These are phyloP conservation scores for Ustilago lituana DNA, from an alignment of 1,284 basidiomycete genomes.

Conservation along the genomic window DNA sequence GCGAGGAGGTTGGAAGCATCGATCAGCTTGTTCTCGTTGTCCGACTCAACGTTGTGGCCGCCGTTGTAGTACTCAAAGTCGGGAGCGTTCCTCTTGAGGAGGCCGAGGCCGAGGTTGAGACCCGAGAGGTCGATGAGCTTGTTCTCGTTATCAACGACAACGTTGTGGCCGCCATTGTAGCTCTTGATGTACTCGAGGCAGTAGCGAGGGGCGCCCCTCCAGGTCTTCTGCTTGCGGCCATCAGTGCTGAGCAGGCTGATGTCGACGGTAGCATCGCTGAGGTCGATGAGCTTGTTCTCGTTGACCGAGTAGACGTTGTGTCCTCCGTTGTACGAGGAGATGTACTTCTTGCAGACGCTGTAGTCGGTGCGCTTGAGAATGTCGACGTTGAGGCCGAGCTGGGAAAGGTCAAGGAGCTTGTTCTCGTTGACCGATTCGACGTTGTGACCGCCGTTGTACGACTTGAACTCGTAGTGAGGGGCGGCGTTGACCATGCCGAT, in stretches of 20 bases:
- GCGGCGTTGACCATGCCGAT: slow-evolving; percentile 44
- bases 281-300: slow-evolving; percentile 52
- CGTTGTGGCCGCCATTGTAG: slow-evolving; percentile 52
- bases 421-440: slow-evolving; percentile 36
- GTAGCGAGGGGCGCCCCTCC: slow-evolving; percentile 23
- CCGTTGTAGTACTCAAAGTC: slow-evolving; percentile 24
- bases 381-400: slow-evolving; percentile 22
- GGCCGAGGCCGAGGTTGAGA: slow-evolving; percentile 18
- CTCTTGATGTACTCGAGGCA: slow-evolving; percentile 48
- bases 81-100: slow-evolving; percentile 37
- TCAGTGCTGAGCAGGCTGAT: slow-evolving; percentile 35
- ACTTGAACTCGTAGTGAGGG: slow-evolving; percentile 33
- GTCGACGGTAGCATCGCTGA: slow-evolving; percentile 38
- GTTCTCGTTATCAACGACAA: slow-evolving; percentile 46
- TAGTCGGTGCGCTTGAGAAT: slow-evolving; percentile 45
- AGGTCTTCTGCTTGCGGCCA: slow-evolving; percentile 30
- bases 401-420: slow-evolving; percentile 39
- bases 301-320: slow-evolving; percentile 51
- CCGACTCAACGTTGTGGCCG: slow-evolving; percentile 31
- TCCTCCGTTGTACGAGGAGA: slow-evolving; percentile 48
- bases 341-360: slow-evolving; percentile 42
- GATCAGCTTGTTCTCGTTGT: slow-evolving; percentile 37
- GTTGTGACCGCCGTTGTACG: slow-evolving; percentile 45
- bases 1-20: slow-evolving; percentile 19
- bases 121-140: slow-evolving; percentile 41